Base-by-base conservation (phyloP, 805 yeast species). In the Jamesozyma spencerorum region DNA sequence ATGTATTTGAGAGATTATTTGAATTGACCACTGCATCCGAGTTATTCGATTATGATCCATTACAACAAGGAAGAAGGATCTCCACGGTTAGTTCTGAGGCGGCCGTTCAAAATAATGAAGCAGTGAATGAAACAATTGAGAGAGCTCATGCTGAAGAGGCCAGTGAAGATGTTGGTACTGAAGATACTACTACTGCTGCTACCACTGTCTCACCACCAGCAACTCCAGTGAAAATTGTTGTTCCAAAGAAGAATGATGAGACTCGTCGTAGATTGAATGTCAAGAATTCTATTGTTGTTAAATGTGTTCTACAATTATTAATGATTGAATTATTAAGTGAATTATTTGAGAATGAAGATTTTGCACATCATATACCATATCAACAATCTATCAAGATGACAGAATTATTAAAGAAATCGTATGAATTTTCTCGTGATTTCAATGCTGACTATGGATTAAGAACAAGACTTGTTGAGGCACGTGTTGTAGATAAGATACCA, bases 401-500 rank as follows among this genome's bases (percentile, higher is more conserved):
- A 2, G 62, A 68, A 2, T 62, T 84, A 32, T 64, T 92, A 47
- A 72, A 76, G 44, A 65, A 67, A 38, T 82, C 95, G 39, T 88
- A 85, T 65, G 70, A 72, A 48, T 92, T 94, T 64, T 85, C 97
- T 2, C 76, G 83, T 51, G 77, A 72, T 43, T 92, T 92, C 69
- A 92, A 92, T 60, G 87, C 81, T 43, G 88, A 92, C 61, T 81
- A 83, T 59, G 87, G 86, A 40, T 68, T 92, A 51, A 70, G 99
- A 48, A 81, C 85, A n/a, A 70, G 92, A 51, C 67, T 92, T 32
- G 88, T 94, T 80, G 84, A 86, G 54, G 85, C 92, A 3, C 95
- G 96, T 1, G 80, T 87, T 31, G 90, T 88, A 63, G 94, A 86
- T 54, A 81, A 88, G 55, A 71, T 90, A 41, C 98, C 99, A 17